These are phyloP conservation scores for Candida ovalis DNA, from an alignment of 805 yeast species.

Conservation along the genomic window DNA sequence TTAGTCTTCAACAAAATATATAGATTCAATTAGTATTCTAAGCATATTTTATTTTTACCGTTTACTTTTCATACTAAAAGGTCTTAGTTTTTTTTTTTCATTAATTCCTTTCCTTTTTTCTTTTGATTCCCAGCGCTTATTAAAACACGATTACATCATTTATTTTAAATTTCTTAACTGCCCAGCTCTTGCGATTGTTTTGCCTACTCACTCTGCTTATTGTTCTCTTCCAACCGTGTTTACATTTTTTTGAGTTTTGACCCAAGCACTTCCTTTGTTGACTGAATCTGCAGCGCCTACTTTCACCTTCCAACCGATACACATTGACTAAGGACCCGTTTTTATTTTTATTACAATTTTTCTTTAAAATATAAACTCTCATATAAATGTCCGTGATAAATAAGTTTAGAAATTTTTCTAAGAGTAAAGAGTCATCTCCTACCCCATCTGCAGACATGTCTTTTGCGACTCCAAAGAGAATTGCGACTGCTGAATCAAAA, in stretches of 20 bases:
- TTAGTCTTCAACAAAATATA: no score
- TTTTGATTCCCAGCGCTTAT: neutral
- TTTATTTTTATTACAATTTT: no score
- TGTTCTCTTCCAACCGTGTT: neutral
- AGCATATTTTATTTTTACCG: no score
- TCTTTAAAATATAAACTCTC: neutral
- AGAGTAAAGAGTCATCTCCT: constrained; percentile 3
- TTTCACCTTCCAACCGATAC: no score
- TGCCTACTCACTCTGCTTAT: neutral
- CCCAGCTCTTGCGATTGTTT: neutral
- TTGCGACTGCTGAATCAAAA: constrained; percentile 25
- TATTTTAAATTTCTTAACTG: neutral
- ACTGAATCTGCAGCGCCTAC: neutral
- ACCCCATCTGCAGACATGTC: constrained; percentile 6
- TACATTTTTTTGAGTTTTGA: neutral
- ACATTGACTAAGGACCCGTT: no score
- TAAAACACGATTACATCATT: neutral
- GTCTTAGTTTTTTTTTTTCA: no score
- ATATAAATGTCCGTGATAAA: neutral
- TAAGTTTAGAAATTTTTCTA: constrained; percentile 6
- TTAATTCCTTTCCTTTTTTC: neutral
- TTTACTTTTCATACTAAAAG: no score
- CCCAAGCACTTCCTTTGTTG: neutral
- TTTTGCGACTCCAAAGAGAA: constrained; percentile 10
- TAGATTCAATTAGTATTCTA: no score